Percentiles rank a stretch among this genome's conserved stretches.
phyloP scores from a whole-genome alignment of 805 yeast species.

The Candida gorgasii region DNA sequence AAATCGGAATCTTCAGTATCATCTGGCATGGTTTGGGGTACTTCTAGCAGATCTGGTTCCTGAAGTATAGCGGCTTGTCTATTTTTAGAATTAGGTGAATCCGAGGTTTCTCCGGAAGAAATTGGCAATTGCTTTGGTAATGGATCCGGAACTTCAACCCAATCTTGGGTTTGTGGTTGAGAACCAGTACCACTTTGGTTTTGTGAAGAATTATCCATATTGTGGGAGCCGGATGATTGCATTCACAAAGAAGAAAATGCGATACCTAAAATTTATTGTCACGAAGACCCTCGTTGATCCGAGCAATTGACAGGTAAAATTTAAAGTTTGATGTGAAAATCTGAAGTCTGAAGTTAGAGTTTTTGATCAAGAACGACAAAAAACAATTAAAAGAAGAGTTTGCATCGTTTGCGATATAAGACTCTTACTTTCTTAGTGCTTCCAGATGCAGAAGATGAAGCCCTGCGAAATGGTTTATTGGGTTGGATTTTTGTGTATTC shows the following conservation, averaged over 20 bases:
- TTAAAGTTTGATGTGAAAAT: too few relatives aligned
- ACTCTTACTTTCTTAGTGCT: too few relatives aligned
- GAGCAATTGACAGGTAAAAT: too few relatives aligned
- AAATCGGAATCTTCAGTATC: constrained; percentile 3
- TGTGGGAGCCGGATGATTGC: constrained; percentile 1
- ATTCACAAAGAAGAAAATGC: constrained; percentile 1
- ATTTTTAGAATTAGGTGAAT: not conserved
- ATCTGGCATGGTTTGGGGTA: not conserved
- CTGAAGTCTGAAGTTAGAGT: too few relatives aligned
- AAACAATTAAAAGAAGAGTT: too few relatives aligned
- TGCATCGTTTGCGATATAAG: too few relatives aligned
- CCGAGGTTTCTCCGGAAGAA: not conserved
- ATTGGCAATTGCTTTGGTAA: not conserved
- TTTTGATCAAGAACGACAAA: too few relatives aligned
- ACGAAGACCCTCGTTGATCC: not conserved
- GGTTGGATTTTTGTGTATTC: too few relatives aligned
- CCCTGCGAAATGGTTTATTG: too few relatives aligned
- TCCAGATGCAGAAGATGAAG: too few relatives aligned
- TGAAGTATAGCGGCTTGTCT: not conserved
- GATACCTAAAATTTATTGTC: not conserved
- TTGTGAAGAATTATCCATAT: not conserved
- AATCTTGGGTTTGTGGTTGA: not conserved
- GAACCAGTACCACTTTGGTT: not conserved
- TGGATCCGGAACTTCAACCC: not conserved
- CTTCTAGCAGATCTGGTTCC: not conserved